Evolutionary conservation across 768 basidiomycete genomes (phyloP).

Genomic region (Boletus vermiculosoides): DNA sequence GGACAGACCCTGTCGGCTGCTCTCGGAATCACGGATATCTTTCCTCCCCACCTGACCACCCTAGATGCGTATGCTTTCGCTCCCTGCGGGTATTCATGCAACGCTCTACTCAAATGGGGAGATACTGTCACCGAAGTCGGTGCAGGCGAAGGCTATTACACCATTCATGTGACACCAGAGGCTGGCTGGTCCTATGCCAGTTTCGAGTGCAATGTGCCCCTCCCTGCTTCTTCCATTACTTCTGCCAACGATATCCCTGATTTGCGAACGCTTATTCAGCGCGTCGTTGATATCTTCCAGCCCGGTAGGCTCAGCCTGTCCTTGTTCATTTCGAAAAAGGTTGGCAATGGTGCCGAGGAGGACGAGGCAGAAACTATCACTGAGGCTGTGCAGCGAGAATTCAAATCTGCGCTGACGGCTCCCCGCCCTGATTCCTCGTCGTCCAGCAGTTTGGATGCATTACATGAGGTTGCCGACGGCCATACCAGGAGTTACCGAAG

Average conservation of each 20-base stretch:
- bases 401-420: slow-evolving; percentile 59
- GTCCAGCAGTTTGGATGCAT: slow-evolving; percentile 19
- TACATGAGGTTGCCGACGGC: slow-evolving; percentile 16
- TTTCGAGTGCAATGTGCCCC: slow-evolving; percentile 97
- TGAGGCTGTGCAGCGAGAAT: slow-evolving; percentile 73
- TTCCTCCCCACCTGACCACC: slow-evolving; percentile 73
- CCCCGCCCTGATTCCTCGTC: slow-evolving; percentile 25
- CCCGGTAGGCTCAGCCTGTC: slow-evolving; percentile 85
- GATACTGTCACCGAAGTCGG: slow-evolving; percentile 22
- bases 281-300: slow-evolving; percentile 91
- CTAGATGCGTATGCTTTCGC: slow-evolving; percentile 92
- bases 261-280: slow-evolving; percentile 75
- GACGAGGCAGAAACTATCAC: slow-evolving; percentile 54
- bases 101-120: slow-evolving; percentile 77
- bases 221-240: slow-evolving; percentile 35
- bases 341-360: slow-evolving; percentile 41
- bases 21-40: slow-evolving; percentile 80
- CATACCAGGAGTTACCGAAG: slow-evolving; percentile 56
- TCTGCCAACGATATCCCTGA: slow-evolving; percentile 57
- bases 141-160: slow-evolving; percentile 87
- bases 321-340: slow-evolving; percentile 79
- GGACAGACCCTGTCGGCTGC: slow-evolving; percentile 53
- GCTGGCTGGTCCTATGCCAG: slow-evolving; percentile 98
- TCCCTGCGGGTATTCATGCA: slow-evolving; percentile 95
- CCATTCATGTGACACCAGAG: slow-evolving; percentile 98